Evolutionary conservation across 495 filamentous ascomycete genomes (phyloP).

Genomic region (Tuber melanosporum): DNA sequence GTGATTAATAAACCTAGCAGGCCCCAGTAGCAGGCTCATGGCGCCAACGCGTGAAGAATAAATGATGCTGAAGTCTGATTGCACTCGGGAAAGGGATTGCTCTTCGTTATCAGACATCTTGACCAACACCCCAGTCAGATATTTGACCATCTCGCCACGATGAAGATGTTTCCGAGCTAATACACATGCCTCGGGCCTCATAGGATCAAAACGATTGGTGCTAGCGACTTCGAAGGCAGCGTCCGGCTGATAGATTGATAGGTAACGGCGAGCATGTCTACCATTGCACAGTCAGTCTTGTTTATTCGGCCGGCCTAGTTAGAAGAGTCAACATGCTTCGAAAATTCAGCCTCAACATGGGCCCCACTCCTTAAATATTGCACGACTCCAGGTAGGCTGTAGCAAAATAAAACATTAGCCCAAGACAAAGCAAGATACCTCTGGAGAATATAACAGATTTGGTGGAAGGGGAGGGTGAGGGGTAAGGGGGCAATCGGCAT

Average conservation of each 20-base stretch:
- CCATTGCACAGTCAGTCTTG: constrained; percentile 27
- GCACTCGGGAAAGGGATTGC: constrained; percentile 62
- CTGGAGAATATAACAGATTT: neutral
- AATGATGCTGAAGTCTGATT: constrained; percentile 93
- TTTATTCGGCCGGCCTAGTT: neutral
- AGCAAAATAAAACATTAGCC: neutral
- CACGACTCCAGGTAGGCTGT: neutral
- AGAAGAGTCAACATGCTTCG: neutral
- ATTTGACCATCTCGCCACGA: constrained; percentile 79
- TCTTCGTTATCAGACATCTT: constrained; percentile 86
- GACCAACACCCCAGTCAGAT: constrained; percentile 81
- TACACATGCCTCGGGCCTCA: constrained; percentile 75
- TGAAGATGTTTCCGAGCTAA: constrained; percentile 73
- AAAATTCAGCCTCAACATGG: neutral
- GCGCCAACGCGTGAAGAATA: constrained; percentile 84
- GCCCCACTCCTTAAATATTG: neutral
- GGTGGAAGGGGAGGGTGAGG: neutral
- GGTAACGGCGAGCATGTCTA: constrained; percentile 80
- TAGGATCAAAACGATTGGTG: constrained; percentile 93
- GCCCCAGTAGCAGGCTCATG: constrained; percentile 84
- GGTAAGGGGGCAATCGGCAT: neutral
- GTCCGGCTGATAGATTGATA: constrained; percentile 86
- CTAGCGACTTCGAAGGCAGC: constrained; percentile 90
- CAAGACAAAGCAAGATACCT: neutral
- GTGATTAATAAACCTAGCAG: constrained; percentile 93